Conservation (phyloP, 768 basidiomycete genomes). For the Tulasnella calospora region DNA sequence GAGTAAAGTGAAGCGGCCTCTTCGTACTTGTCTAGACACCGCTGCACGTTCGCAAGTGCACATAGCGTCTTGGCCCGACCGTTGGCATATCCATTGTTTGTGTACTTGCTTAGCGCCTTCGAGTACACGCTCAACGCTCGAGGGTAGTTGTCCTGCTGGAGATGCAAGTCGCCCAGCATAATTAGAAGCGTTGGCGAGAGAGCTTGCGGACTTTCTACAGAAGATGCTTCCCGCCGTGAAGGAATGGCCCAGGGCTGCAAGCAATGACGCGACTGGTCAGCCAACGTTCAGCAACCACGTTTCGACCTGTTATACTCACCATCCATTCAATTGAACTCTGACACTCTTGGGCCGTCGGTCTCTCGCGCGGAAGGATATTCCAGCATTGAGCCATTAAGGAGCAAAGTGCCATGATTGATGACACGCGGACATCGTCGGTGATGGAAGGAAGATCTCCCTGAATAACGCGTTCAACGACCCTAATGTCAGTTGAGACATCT, state of each 20-base stretch:
- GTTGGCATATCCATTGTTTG: neutral
- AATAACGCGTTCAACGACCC: neutral
- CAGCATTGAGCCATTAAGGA: neutral
- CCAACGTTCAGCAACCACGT: neutral
- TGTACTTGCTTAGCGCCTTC: neutral
- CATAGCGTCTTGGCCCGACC: neutral
- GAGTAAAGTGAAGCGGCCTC: neutral
- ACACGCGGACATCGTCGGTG: neutral
- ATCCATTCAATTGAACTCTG: neutral
- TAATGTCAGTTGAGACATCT: neutral
- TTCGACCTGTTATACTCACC: neutral
- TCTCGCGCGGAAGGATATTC: neutral
- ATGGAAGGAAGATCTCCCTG: neutral
- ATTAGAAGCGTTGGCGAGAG: neutral
- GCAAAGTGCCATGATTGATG: neutral
- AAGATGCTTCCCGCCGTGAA: neutral
- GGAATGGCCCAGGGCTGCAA: neutral
- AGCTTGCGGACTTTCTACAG: neutral
- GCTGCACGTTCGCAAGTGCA: neutral
- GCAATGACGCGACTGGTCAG: neutral
- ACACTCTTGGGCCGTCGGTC: neutral
- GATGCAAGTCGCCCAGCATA: neutral
- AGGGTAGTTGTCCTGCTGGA: neutral
- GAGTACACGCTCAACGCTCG: neutral
- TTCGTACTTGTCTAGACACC: neutral